Base-by-base conservation (phyloP, 345 rosid species). In the Turnera subulata region DNA sequence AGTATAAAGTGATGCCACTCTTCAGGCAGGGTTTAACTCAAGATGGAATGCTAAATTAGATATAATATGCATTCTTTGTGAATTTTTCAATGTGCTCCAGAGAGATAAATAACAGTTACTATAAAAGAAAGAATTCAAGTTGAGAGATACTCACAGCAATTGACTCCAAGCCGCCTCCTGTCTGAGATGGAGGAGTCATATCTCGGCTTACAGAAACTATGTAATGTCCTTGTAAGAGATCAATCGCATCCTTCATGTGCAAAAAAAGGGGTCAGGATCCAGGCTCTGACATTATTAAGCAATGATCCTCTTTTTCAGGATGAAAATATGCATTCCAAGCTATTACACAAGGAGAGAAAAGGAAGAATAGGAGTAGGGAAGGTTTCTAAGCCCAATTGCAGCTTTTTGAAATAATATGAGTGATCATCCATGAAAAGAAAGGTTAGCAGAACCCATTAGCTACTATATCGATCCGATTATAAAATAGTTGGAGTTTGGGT, bases 111-210 rank as follows among this genome's bases (percentile, higher is more conserved):
- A 35, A 37, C 11, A 40, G 1, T 32, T 15, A 38, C 2, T 61
- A 13, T n/a, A n/a, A n/a, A n/a, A n/a, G n/a, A n/a, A 29, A 29
- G 8, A 9, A 33, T 43, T 61, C 40, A 10, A 20, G 46, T 50
- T 22, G 37, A 49, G 32, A 48, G 26, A 40, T 37, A 77, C 99
- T 89, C 70, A 93, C 99, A 29, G 99, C 97, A 37, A 84, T 24
- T 50, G 74, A 69, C 81, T 89, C 96, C 19, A 93, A 74, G 62
- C 92, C 90, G 4, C 35, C 35, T 25, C 74, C 72, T 66, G 65
- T 76, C 65, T 68, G 89, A 49, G 96, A 29, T 25, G 78, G 76
- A 46, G 86, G 78, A 43, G 76, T 56, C 48, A 75, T 65, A 63
- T 84, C 96, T 43, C 96, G 82, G 80, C 85, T 87, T 32, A 81